Base-by-base conservation (phyloP, 2,329 filamentous ascomycete genomes). In the Phialophora tarda region DNA sequence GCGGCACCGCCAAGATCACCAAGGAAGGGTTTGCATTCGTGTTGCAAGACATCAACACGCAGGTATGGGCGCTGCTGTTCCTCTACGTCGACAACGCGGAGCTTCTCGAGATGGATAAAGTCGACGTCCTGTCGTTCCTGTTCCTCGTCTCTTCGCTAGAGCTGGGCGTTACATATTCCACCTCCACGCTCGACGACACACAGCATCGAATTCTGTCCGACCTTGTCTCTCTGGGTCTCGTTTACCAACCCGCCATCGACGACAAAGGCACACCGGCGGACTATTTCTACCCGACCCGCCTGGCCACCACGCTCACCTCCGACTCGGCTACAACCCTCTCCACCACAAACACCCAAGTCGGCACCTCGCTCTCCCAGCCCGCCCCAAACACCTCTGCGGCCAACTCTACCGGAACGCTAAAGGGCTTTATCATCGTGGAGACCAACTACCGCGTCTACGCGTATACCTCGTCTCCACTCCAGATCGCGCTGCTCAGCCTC, bases 391-490 rank as follows among this genome's bases (percentile, higher is more conserved):
- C 68, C 41, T 61, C 69, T 24, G 48, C 48, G 48, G 75, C 75
- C 59, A 72, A 71, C 26, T 50, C 57, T 8, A 53, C 47, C 28
- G 59, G 28, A 11, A 41, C 59, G 30, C 59, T 53, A 28, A 76
- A 78, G 5, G 93, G 93, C 69, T 95, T 92, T 81, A 92, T 99
- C 75, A 93, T 99, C 74, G 87, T 99, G 71, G 95, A 99, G 82
- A 99, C 95, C 8, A 99, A 99, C 80, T 98, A 97, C 81, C 91
- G 95, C 28, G 82, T 99, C 72, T 99, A 99, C 81, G 95, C 95
- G 34, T 99, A 99, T 81, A 98, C 96, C 6, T 90, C 91, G 38
- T 97, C 93, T 0, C 92, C 93, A 0, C 87, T 99, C 0, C 94
- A 97, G 78, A 99, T 98, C 71, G 92, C 93, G 62, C 92, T 99